phyloP scores from a whole-genome alignment of 805 yeast genomes.

The Candida gorgasii region DNA sequence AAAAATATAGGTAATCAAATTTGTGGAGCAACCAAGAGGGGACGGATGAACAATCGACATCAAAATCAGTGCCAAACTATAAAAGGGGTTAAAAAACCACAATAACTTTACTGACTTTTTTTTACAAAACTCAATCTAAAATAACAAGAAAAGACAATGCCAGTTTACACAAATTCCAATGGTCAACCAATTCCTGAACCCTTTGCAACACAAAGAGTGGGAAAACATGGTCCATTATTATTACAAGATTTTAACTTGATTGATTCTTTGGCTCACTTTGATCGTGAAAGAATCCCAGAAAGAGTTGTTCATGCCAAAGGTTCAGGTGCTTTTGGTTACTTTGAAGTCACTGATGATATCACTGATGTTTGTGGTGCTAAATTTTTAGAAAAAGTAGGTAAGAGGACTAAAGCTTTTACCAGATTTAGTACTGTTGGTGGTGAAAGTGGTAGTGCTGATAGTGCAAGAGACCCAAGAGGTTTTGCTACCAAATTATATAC shows the following conservation, averaged over 20 bases:
- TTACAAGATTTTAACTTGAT: conserved; percentile 80
- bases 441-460: conserved; percentile 77
- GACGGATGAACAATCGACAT: neutral
- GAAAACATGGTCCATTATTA: conserved; percentile 77
- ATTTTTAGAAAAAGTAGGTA: conserved; percentile 73
- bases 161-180: conserved; percentile 67
- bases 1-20: conserved; percentile 3
- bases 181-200: conserved; percentile 77
- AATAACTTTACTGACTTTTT: too few relatives aligned
- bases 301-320: conserved; percentile 94
- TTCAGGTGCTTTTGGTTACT: conserved; percentile 85
- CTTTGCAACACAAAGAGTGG: conserved; percentile 73
- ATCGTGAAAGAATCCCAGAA: conserved; percentile 88
- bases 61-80: neutral
- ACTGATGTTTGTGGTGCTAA: conserved; percentile 68
- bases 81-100: neutral
- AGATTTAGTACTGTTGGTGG: conserved; percentile 91
- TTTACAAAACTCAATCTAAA: neutral
- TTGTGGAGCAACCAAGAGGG: conserved; percentile 3
- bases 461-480: conserved; percentile 88
- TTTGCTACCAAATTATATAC: conserved; percentile 79
- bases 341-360: conserved; percentile 85
- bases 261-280: conserved; percentile 83
- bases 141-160: conserved; percentile 29
- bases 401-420: conserved; percentile 69